Evolutionary conservation across 1,284 basidiomycete species (phyloP), one percentile per base, ranked within the genome.

Genomic region (Rhodotorula glutinis): DNA sequence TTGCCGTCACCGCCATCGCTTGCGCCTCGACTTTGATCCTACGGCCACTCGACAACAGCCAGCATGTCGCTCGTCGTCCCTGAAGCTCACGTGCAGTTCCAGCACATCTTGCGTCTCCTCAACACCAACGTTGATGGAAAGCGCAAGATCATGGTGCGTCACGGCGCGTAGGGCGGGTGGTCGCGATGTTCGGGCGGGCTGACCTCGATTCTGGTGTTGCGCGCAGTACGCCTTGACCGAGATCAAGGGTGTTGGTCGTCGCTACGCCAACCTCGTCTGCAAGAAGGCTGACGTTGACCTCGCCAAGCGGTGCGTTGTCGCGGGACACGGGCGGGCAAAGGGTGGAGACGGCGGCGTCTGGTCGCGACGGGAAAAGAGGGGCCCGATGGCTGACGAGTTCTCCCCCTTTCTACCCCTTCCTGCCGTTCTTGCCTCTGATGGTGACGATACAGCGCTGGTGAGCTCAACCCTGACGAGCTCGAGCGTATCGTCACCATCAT

Each of bases 121-220:
- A 98, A 98, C 87, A 98, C 96, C 80, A 98, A 99, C 83, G 96
- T 99, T 77, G 94, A 98, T 83, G 96, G 95, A 75, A 94, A 94
- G 82, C 88, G 93, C 79, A 98, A 98, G 85, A 90, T 98, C 62
- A 68, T 68, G 66, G 66, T 68, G n/a, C 52, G 62, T 52, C 21
- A 7, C 13, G 7, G 29, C 33, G 25, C 25, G 19, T 47, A 14
- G 7, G n/a, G n/a, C n/a, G n/a, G n/a, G n/a, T n/a, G 2, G 3
- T 53, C 40, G 13, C 2, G 19, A 1, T 8, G 3, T 25, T 7
- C n/a, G 10, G 47, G 25, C 7, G 21, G 33, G 40, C 51, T 66
- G 65, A 66, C 53, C 11, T 23, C 3, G 16, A 4, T 13, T 10
- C 8, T 16, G 9, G 23, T 5, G 3, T 17, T n/a, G 16, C 14